Evolutionary conservation across 2,329 filamentous ascomycete species (phyloP), one percentile per base, ranked within the genome.

Genomic region (Chaetomium sp.): DNA sequence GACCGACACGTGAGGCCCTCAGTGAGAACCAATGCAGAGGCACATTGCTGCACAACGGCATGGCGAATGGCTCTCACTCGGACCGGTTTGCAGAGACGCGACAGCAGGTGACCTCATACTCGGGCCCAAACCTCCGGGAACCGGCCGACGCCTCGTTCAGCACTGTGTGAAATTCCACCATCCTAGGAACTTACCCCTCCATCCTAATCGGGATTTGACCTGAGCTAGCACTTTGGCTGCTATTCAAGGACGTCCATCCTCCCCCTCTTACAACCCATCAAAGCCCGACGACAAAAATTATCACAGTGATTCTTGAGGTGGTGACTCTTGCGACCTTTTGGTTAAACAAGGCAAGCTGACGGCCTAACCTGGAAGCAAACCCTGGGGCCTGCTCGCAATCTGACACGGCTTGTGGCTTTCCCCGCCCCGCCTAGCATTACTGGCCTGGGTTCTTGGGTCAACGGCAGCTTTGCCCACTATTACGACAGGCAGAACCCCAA

Each of bases 401-500:
- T 59, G 59, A 59, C 57, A 59, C 59, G 52, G 57, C 53, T 46
- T 53, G 41, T 34, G 19, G 19, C n/a, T 54, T 56, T 57, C 59
- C 59, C 59, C 55, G 54, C 52, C 53, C 53, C 46, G 50, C 54
- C 53, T 48, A 27, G 19, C 19, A 27, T 27, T 27, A 27, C 19
- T 3, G 19, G 19, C 19, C 19, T 27, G 19, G 19, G 19, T 27
- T 27, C 19, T 27, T 27, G 19, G 19, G 52, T 57, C 44, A 59
- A 61, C 55, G 57, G 57, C 57, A 61, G 53, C 59, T 47, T 57
- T 52, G 40, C 41, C 44, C 11, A 47, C 52, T 43, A 33, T 27
- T 27, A 27, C 19, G 56, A 56, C 57, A 58, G 57, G 59, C 57
- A 59, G 59, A 59, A 59, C 53, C 56, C 56, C 57, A 57, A 57